Base-by-base conservation (phyloP, 108 stramenopile genomes). In the Aurantiochytrium sp. region DNA sequence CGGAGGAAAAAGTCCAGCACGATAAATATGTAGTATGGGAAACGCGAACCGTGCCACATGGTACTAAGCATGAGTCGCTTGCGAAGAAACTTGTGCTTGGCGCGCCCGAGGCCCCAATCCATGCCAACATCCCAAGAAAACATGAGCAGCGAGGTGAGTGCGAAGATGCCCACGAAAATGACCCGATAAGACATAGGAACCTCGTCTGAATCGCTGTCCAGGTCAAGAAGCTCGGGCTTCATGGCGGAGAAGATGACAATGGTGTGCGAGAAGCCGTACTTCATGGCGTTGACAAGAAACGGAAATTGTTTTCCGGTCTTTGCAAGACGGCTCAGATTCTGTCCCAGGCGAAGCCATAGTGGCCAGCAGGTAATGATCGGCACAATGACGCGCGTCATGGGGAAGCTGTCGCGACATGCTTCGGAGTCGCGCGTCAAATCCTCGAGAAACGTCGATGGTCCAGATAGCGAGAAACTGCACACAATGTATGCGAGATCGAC, bases 231-330 rank as follows among this genome's bases (percentile, higher is more conserved):
- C 51, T 53, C 76, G 1, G 76, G 76, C 25, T 83, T 47, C 45
- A 83, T 47, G n/a, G 76, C 51, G n/a, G 76, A 83, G 51, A 53
- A 83, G 12, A 83, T 83, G 6, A 53, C 51, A 45, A 83, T 53
- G n/a, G 76, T 83, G 28, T 83, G 76, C n/a, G 76, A 47, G 49
- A 83, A 83, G n/a, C 49, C 76, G 51, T 83, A 83, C 23, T 83
- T 83, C 51, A 47, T 53, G 76, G 76, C 76, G 49, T 83, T 83
- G 76, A 53, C 45, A 23, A 83, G 76, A 83, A 83, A 83, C 0
- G 76, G 76, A 43, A 43, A 83, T 1, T 83, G 18, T 18, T 47
- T 53, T 6, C 76, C 76, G n/a, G 76, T 83, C 6, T 43, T 12
- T 8, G 19, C 19, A 16, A 83, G 51, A 12, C 76, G 45, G 76